Evolutionary conservation across 108 stramenopile genomes (phyloP), one percentile per base, ranked within the genome.

Genomic region (Fistulifera pelliculosa): DNA sequence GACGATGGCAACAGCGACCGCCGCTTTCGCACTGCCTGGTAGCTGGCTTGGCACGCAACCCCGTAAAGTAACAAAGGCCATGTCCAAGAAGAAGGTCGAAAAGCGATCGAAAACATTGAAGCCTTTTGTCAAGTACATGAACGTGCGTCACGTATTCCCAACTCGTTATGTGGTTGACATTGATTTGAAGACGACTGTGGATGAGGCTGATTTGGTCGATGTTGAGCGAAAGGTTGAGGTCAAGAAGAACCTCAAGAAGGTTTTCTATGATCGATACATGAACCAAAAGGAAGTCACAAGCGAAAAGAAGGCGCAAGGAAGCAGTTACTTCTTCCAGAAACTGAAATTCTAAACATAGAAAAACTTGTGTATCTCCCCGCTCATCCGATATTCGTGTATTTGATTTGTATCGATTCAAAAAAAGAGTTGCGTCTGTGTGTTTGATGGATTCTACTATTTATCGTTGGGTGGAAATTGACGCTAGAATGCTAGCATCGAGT

Each of bases 141-240:
- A 99, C 79, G 90, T 93, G 52, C 94, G 93, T 76, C 99, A 99
- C 72, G 68, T 99, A 58, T 98, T 99, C 91, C 99, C 99, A 57
- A 99, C 99, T 42, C 94, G 99, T 68, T 99, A 97, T 71, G 77
- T 75, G 23, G 93, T 96, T 25, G 97, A 98, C 67, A 68, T 98
- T 59, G 91, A 96, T 61, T 64, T 98, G 45, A 96, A 96, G 84
- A 94, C 94, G 81, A 75, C 77, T 16, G 93, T 94, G 23, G 93
- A 90, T 55, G 94, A 95, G 71, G 88, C 77, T 40, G 85, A 92
- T 40, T 68, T 94, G 57, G 77, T 85, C 18, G 75, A 78, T 66
- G 84, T 74, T 18, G 77, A 84, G 26, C 72, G 75, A 43, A 86
- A 82, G 60, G 79, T 85, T 18, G 81, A 85, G 57, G 84, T 84